Percentiles rank a stretch among this genome's conserved stretches.
Evolutionary conservation across 148 eudicot genomes (phyloP).

Genomic region (Mesembryanthemum crystallinum): DNA sequence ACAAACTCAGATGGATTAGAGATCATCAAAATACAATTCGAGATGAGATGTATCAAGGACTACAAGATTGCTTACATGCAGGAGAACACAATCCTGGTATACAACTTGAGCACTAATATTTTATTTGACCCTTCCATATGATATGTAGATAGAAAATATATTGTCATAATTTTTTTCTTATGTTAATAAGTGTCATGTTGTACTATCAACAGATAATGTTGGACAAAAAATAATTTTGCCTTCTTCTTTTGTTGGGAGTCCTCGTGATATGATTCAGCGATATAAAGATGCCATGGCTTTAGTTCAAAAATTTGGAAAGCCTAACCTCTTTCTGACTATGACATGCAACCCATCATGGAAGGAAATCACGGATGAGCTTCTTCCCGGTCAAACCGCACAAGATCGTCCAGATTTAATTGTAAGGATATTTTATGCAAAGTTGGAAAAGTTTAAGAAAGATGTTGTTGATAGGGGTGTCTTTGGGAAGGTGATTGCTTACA

Average conservation of each 20-base stretch:
- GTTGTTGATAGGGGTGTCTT: neutral
- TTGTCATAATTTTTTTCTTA: neutral
- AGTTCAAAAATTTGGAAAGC: neutral
- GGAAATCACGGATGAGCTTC: neutral
- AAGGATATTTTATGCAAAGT: slow-evolving; percentile 1
- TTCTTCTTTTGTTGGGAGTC: slow-evolving; percentile 5
- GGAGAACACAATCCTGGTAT: neutral
- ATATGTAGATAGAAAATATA: neutral
- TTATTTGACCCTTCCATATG: neutral
- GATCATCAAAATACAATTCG: neutral
- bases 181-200: neutral
- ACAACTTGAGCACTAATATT: neutral
- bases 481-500: neutral
- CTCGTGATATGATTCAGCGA: neutral
- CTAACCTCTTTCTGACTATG: neutral
- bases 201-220: neutral
- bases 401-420: neutral
- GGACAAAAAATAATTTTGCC: neutral
- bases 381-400: neutral
- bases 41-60: neutral
- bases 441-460: neutral
- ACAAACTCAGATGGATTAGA: slow-evolving; percentile 5
- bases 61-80: neutral
- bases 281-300: neutral
- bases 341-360: slow-evolving; percentile 12